These are phyloP conservation scores for Vaccinium vitisidaea DNA, from an alignment of 148 eudicot genomes.

Conservation along the genomic window DNA sequence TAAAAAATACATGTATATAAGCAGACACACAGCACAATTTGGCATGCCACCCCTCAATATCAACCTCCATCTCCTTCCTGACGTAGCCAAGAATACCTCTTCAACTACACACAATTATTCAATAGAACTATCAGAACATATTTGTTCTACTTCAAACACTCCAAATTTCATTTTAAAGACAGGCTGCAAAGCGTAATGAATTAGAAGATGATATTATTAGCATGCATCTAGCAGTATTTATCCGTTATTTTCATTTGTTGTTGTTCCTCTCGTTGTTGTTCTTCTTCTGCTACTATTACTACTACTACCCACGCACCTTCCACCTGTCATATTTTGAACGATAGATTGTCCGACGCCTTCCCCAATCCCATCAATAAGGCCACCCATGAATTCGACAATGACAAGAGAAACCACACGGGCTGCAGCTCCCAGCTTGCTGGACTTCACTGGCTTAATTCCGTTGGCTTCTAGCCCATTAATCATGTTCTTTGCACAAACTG, in stretches of 20 bases:
- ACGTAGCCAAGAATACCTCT: neutral
- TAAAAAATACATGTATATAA: neutral
- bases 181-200: neutral
- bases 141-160: neutral
- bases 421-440: conserved; percentile 38
- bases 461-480: conserved; percentile 52
- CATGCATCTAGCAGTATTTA: neutral
- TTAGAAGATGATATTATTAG: neutral
- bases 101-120: neutral
- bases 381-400: conserved; percentile 47
- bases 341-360: conserved; percentile 62
- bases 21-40: neutral
- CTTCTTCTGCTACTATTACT: too few relatives aligned
- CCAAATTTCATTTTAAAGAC: neutral
- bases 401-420: conserved; percentile 49
- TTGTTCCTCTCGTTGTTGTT: conserved; percentile 3
- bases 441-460: conserved; percentile 37
- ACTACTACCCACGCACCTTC: conserved; percentile 10
- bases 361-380: conserved; percentile 58
- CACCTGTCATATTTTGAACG: conserved; percentile 35
- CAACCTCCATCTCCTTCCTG: neutral
- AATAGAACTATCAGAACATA: neutral
- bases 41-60: neutral
- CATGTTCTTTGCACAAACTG: conserved; percentile 55
- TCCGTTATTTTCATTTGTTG: neutral